These are phyloP conservation scores for Epichloe brachyelytri DNA, from an alignment of 2,329 filamentous ascomycete genomes.

Conservation along the genomic window DNA sequence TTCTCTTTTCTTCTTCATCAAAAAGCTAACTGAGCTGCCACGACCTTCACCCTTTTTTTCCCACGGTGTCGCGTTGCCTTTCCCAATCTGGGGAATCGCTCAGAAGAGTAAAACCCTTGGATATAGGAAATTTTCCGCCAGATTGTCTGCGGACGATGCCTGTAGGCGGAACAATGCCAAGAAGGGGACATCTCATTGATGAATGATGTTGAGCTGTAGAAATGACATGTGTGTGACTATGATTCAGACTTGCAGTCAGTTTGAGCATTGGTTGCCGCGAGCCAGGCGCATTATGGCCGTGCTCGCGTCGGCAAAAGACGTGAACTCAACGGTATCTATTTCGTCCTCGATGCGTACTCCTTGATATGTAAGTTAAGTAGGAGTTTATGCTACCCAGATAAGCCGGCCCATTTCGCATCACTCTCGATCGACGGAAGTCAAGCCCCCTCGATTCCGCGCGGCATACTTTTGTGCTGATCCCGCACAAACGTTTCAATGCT, in stretches of 20 bases:
- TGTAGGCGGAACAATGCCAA: slow-evolving; percentile 45
- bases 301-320: too few species aligned
- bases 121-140: slow-evolving; percentile 50
- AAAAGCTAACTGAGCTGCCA: slow-evolving; percentile 52
- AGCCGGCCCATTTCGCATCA: slow-evolving; percentile 4
- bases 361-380: too few species aligned
- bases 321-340: not conserved
- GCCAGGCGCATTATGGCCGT: too few species aligned
- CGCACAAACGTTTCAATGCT: slow-evolving; percentile 40
- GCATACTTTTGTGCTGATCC: slow-evolving; percentile 37
- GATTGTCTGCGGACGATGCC: slow-evolving; percentile 17
- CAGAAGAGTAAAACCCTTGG: slow-evolving; percentile 47
- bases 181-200: slow-evolving; percentile 34
- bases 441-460: slow-evolving; percentile 10
- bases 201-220: not conserved
- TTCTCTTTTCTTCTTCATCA: slow-evolving; percentile 40
- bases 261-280: too few species aligned
- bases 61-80: slow-evolving; percentile 52
- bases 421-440: slow-evolving; percentile 3
- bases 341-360: too few species aligned
- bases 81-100: slow-evolving; percentile 34
- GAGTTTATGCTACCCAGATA: too few species aligned
- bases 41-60: slow-evolving; percentile 42
- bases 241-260: too few species aligned
- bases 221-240: not conserved